Evolutionary conservation across 208 protist genomes (phyloP), one percentile per base, ranked within the genome.

Genomic region (Blechomonas ayalai): DNA sequence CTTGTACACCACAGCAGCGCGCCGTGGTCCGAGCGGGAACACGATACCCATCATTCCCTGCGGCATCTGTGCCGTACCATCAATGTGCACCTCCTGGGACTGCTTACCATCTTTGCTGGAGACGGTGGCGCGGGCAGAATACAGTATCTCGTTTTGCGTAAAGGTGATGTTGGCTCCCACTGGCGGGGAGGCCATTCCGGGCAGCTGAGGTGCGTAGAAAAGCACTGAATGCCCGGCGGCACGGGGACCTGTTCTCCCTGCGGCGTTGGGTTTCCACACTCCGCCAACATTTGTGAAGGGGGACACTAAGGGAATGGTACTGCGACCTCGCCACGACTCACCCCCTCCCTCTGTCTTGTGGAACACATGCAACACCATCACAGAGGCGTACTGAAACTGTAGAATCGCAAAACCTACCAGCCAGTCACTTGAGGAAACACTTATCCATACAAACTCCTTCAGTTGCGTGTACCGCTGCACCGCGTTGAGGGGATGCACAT

Each of bases 371-470:
- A 77, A 24, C 16, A 43, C 50, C 7, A 77, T 40, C 4, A 48
- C 43, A 38, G 49, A 54, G 16, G 53, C 26, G 41, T 72, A 77
- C 46, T 68, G 56, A 18, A 77, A 67, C 34, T 77, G 62, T 20
- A 77, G 42, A 8, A 77, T 29, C 20, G 58, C 68, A 19, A 77
- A 22, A n/a, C 62, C 61, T 15, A 67, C 37, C 29, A 68, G 50
- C 63, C 61, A 72, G 2, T 55, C 52, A n/a, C 62, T 54, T 2
- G 50, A 36, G 31, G 62, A 65, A 1, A 66, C 16, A 27, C 62
- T 58, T 15, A 77, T 19, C 68, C 68, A 77, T 3, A 77, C 44
- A 57, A 77, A 72, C 38, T 77, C 68, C 38, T 77, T 77, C 37
- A 57, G 47, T 22, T 71, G 55, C 22, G 51, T 53, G 32, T 52